These are phyloP conservation scores for Senna tora DNA, from an alignment of 306 rosid genomes.

Conservation along the genomic window DNA sequence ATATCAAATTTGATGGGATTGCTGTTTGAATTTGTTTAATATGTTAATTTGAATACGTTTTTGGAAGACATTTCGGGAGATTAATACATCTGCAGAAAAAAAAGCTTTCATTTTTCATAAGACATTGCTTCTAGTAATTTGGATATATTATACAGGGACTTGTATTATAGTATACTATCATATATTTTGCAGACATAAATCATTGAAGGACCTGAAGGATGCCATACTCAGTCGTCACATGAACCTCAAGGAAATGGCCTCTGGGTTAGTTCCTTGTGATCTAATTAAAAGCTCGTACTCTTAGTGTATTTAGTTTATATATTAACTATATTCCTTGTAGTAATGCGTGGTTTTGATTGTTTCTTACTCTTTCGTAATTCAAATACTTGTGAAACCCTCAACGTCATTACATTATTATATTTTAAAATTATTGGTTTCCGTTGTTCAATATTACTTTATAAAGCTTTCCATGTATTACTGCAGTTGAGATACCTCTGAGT, in stretches of 20 bases:
- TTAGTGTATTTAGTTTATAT: background rate
- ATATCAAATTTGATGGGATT: conserved; percentile 2
- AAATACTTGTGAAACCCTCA: conserved; percentile 17
- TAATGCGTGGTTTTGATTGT: background rate
- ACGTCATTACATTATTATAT: conserved; percentile 9
- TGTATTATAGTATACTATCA: background rate
- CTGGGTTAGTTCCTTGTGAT: conserved; percentile 76
- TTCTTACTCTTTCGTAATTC: conserved; percentile 22
- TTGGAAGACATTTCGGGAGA: background rate
- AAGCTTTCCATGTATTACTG: conserved; percentile 23
- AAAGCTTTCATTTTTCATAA: background rate
- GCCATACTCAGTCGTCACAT: conserved; percentile 71
- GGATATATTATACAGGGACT: conserved; percentile 9
- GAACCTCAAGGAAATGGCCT: conserved; percentile 73
- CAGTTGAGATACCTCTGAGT: conserved; percentile 25
- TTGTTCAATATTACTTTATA: conserved; percentile 6
- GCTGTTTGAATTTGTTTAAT: conserved; percentile 23
- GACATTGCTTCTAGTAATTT: conserved; percentile 5
- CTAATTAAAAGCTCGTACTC: conserved; percentile 16
- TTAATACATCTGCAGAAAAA: background rate
- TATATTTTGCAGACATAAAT: conserved; percentile 64
- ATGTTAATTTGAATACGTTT: conserved; percentile 21
- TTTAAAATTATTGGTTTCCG: conserved; percentile 20
- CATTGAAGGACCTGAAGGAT: conserved; percentile 79
- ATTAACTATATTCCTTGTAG: conserved; percentile 17